A percentile compares a stretch with the other conserved stretches of the same genome.
Conservation (phyloP, 2,329 filamentous ascomycete genomes). For the Talaromyces sp. region DNA sequence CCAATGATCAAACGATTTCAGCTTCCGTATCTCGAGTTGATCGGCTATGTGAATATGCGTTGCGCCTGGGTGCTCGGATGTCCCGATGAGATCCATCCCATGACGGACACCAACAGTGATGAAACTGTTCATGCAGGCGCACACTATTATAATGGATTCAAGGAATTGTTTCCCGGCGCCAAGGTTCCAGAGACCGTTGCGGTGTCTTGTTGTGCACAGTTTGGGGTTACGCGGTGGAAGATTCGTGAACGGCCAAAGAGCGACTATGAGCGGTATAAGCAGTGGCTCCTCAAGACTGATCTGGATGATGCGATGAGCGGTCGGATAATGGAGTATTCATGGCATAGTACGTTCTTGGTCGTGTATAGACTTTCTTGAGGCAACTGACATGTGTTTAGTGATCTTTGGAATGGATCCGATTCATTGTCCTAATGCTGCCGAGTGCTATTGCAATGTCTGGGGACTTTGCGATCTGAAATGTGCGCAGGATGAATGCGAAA, state of each 20-base stretch:
- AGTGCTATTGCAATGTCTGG: slow-evolving; percentile 66
- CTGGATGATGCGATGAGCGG: slow-evolving; percentile 51
- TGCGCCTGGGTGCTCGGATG: slow-evolving; percentile 54
- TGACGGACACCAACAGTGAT: slow-evolving; percentile 40
- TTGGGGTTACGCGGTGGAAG: slow-evolving; percentile 49
- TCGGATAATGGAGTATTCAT: slow-evolving; percentile 57
- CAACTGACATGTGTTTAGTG: slow-evolving; percentile 36
- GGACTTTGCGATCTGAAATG: slow-evolving; percentile 55
- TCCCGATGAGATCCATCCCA: slow-evolving; percentile 49
- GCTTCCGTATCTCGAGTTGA: slow-evolving; percentile 45
- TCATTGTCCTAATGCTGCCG: slow-evolving; percentile 58
- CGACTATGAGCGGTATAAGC: slow-evolving; percentile 49
- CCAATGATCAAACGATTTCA: slow-evolving; percentile 50
- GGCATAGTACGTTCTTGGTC: slow-evolving; percentile 49
- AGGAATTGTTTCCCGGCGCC: slow-evolving; percentile 45
- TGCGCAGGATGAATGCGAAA: slow-evolving; percentile 46
- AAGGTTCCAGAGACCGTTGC: slow-evolving; percentile 46
- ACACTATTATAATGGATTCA: slow-evolving; percentile 49
- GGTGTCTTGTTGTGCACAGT: slow-evolving; percentile 55
- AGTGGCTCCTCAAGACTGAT: slow-evolving; percentile 49
- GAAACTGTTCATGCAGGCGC: slow-evolving; percentile 46
- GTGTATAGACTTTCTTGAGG: background rate
- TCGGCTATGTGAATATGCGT: slow-evolving; percentile 54
- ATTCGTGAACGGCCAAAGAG: slow-evolving; percentile 43
- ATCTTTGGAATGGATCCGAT: slow-evolving; percentile 57